Evolutionary conservation across 1,284 basidiomycete species (phyloP), one percentile per base, ranked within the genome.

Genomic region (Hymenochaete sp.): DNA sequence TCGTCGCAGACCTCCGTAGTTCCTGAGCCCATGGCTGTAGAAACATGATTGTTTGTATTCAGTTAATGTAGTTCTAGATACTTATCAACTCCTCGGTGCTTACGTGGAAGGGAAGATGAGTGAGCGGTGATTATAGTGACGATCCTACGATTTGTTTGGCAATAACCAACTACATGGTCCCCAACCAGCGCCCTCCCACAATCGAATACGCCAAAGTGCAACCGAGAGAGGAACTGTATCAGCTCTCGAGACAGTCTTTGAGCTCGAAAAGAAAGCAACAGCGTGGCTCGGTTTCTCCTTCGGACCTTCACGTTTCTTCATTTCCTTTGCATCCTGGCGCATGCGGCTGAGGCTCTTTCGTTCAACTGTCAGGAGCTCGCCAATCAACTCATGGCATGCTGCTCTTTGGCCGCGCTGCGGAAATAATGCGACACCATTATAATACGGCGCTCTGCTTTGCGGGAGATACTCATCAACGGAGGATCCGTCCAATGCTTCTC

Each of bases 161-260:
- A 29, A 8, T 42, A 45, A 42, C 51, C 45, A 47, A 37, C 32
- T 16, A 43, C 48, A 44, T 21, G 39, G 44, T 24, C 52, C 49
- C 52, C 64, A 72, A 1, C 60, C 57, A 19, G 60, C 66, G 2
- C 74, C 72, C 54, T 85, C 79, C 70, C 79, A 88, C 73, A 87
- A 76, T 48, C 78, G 67, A 38, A 86, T 48, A 49, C 85, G 73
- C 84, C 84, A 88, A 16, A 88, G 56, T 1, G 85, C 82, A 39
- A 81, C 71, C 0, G 77, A 79, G 9, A 82, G 62, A 4, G 77
- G 69, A 2, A 72, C 75, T 3, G 71, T 64, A 55, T 88, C 84
- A 0, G 70, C 78, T 33, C 75, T 65, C 42, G 59, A 58, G 10
- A 72, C 54, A 0, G 71, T 75, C 14, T 65, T 56, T 21, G 60